Evolutionary conservation across 208 protist species (phyloP).

Genomic region (Leishmania martiniquensis): DNA sequence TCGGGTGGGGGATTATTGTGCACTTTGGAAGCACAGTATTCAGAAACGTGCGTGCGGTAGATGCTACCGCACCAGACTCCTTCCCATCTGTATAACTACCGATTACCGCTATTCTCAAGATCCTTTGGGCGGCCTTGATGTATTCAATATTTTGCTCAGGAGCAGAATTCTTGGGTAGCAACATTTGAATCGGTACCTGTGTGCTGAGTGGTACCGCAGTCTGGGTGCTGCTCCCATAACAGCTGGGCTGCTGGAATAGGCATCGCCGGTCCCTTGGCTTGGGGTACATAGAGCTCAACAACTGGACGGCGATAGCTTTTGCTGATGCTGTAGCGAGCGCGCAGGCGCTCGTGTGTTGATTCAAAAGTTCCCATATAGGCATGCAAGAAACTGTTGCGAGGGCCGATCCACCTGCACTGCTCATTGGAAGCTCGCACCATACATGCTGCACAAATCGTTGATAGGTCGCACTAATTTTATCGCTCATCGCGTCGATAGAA

Average conservation of each 20-base stretch:
- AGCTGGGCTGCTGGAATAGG: conserved; percentile 67
- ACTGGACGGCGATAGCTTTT: conserved; percentile 52
- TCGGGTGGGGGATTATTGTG: conserved; percentile 8
- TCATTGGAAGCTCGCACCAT: conserved; percentile 50
- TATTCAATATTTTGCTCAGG: conserved; percentile 12
- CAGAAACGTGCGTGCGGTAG: conserved; percentile 10
- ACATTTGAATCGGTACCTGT: conserved; percentile 16
- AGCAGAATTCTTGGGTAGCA: not conserved
- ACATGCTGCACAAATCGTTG: conserved; percentile 16
- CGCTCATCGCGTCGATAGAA: not conserved
- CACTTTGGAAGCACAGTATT: conserved; percentile 24
- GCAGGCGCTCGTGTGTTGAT: conserved; percentile 51
- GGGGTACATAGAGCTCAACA: conserved; percentile 68
- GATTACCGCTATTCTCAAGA: conserved; percentile 10
- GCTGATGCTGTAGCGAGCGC: conserved; percentile 7
- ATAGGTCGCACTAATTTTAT: conserved; percentile 13
- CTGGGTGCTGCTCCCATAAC: conserved; percentile 19
- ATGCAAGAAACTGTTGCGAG: conserved; percentile 79
- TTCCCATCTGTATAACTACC: conserved; percentile 20
- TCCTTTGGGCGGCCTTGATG: not conserved
- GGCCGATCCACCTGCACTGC: conserved; percentile 49
- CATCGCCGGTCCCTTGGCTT: conserved; percentile 81
- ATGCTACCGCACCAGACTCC: conserved; percentile 9
- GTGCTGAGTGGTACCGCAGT: conserved; percentile 28
- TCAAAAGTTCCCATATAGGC: conserved; percentile 80